Base-by-base conservation (phyloP, 106 monocot genomes). In the Iris macrosiphon region DNA sequence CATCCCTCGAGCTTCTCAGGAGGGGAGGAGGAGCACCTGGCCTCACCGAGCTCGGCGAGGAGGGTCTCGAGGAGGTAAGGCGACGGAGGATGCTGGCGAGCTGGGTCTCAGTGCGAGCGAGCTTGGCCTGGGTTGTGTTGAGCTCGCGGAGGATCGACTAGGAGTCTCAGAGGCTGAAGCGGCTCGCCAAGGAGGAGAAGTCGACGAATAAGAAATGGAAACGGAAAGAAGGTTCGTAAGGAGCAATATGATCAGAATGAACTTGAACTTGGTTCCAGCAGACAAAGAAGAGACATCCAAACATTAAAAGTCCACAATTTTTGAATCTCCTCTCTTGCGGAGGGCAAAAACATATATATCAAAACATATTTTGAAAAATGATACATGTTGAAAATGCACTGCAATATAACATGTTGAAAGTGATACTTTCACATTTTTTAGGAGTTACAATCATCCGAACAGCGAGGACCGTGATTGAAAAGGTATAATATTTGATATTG, bases 181-280 rank as follows among this genome's bases (percentile, higher is more conserved):
- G 10, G 14, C 57, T 37, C 58, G 28, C 14, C 58, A 51, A 56
- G 6, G 29, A 23, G 13, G 59, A 27, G 59, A 40, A 47, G n/a
- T 32, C 26, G n/a, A n/a, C n/a, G n/a, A n/a, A n/a, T n/a, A n/a
- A n/a, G n/a, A n/a, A n/a, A 62, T 51, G n/a, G n/a, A 61, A 38
- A 68, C 11, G 21, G 79, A 60, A 68, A 65, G 34, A 1, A 75
- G 6, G 72, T 84, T 84, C 44, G 84, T 84, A n/a, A 56, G 15
- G 15, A 79, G 6, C 15, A 84, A 17, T 0, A 84, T 42, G 14
- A n/a, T n/a, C n/a, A 84, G 68, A 44, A 79, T 2, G 48, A 69
- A 31, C 62, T 70, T 74, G 7, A 70, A 61, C 70, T 61, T 70
- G 6, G 48, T 10, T 18, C 19, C n/a, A n/a, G n/a, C n/a, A n/a